Conservation (phyloP, 2,329 filamentous ascomycete species). For the Aspergillus nomiae region DNA sequence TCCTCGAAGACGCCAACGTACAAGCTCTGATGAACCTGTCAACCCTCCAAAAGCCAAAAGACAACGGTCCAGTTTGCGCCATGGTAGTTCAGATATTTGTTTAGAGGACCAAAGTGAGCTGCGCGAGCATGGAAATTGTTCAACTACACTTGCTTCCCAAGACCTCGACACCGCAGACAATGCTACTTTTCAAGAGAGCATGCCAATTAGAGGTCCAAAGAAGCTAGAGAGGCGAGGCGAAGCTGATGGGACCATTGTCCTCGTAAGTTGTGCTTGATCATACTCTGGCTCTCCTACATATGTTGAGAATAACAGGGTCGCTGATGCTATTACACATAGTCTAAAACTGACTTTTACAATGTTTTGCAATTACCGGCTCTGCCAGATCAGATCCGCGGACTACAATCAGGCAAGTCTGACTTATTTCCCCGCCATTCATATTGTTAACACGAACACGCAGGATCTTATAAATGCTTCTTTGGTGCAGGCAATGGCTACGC, state of each 20-base stretch:
- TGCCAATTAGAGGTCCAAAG: conserved; percentile 42
- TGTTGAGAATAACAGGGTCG: not conserved
- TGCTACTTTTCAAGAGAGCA: conserved; percentile 27
- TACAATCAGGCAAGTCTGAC: conserved; percentile 61
- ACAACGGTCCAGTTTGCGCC: conserved; percentile 46
- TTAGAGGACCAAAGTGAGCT: conserved; percentile 22
- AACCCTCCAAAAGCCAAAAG: conserved; percentile 50
- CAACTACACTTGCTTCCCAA: conserved; percentile 14
- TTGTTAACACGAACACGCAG: conserved; percentile 44
- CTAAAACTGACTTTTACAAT: conserved; percentile 79
- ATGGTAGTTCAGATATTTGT: conserved; percentile 35
- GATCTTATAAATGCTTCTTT: conserved; percentile 66
- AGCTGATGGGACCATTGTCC: conserved; percentile 36
- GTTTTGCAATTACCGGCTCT: conserved; percentile 83
- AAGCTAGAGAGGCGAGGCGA: conserved; percentile 36
- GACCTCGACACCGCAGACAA: conserved; percentile 21
- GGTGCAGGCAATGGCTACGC: conserved; percentile 70
- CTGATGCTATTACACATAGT: conserved; percentile 52
- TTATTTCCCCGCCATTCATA: not conserved
- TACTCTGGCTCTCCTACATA: not conserved
- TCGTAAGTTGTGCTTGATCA: conserved; percentile 31
- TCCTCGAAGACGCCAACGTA: conserved; percentile 42
- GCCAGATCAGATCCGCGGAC: conserved; percentile 72
- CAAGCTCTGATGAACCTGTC: conserved; percentile 47
- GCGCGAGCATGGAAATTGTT: conserved; percentile 21